phyloP scores from a whole-genome alignment of 2,329 filamentous ascomycete genomes.

The Allantophomopsis lycopodina region DNA sequence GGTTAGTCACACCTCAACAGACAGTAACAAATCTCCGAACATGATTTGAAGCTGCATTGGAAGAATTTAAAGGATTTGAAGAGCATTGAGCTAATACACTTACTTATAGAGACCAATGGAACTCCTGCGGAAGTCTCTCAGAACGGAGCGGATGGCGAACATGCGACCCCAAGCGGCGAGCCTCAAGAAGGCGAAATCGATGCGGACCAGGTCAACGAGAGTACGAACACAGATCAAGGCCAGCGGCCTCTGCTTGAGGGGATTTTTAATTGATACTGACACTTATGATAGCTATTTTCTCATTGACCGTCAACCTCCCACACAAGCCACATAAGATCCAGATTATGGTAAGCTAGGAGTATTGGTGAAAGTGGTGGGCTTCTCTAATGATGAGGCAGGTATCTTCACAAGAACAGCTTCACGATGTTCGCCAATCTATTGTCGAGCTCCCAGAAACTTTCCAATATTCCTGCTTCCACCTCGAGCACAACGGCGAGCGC shows the following conservation, averaged over 20 bases:
- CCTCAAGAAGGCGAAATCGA: slow-evolving; percentile 11
- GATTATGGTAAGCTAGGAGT: slow-evolving; percentile 60
- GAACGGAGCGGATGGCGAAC: slow-evolving; percentile 7
- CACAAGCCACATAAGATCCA: slow-evolving; percentile 67
- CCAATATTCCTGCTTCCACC: slow-evolving; percentile 97
- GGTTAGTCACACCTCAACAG: slow-evolving; percentile 9
- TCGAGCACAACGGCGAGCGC: slow-evolving; percentile 76
- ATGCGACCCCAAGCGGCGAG: slow-evolving; percentile 9
- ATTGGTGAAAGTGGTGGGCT: neutral
- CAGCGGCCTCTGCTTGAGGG: slow-evolving; percentile 1
- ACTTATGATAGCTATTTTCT: slow-evolving; percentile 31
- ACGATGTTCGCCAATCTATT: slow-evolving; percentile 92
- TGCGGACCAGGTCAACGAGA: slow-evolving; percentile 14
- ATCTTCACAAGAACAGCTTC: slow-evolving; percentile 86
- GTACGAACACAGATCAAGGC: slow-evolving; percentile 8
- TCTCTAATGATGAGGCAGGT: slow-evolving; percentile 38
- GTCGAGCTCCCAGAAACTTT: slow-evolving; percentile 88
- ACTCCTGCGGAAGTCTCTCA: slow-evolving; percentile 5
- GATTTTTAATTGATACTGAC: slow-evolving; percentile 7
- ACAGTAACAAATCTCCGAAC: no score
- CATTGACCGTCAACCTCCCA: slow-evolving; percentile 67
- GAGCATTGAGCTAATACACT: neutral
- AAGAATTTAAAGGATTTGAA: neutral
- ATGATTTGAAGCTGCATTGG: neutral
- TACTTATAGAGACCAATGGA: slow-evolving; percentile 5